Percentiles rank a stretch among this genome's conserved stretches.
phyloP scores from a whole-genome alignment of 352 stramenopile species.

The Paralagenidium karlingii region DNA sequence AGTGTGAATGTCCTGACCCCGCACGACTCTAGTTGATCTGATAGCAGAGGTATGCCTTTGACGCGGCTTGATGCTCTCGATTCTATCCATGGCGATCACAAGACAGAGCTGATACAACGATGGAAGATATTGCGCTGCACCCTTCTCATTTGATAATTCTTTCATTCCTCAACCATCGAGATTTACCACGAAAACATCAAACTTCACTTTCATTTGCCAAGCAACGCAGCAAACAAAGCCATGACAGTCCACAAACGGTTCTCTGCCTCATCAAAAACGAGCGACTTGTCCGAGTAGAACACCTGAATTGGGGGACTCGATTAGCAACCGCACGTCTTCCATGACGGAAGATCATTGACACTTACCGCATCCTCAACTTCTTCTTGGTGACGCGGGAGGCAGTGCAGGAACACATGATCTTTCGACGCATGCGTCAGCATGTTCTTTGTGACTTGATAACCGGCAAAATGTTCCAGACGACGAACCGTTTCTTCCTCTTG shows the following conservation, averaged over 20 bases:
- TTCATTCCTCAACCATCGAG: neutral
- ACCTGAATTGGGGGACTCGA: constrained; percentile 20
- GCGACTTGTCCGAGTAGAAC: constrained; percentile 92
- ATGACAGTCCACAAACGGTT: constrained; percentile 99
- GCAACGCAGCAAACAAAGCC: constrained; percentile 81
- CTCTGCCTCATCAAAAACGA: constrained; percentile 96
- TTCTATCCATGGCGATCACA: neutral
- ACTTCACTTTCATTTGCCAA: constrained; percentile 37
- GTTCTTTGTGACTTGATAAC: constrained; percentile 90
- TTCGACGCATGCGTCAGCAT: constrained; percentile 86
- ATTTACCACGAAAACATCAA: neutral
- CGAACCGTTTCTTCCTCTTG: constrained; percentile 91
- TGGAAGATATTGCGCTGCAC: neutral
- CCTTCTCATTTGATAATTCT: constrained; percentile 21
- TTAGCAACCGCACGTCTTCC: neutral
- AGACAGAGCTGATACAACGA: neutral
- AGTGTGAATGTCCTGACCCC: no score
- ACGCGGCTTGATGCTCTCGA: neutral
- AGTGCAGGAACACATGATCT: constrained; percentile 96
- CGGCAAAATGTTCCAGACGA: constrained; percentile 89
- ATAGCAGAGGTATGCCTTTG: constrained; percentile 5
- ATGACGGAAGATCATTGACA: neutral
- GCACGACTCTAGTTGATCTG: no score
- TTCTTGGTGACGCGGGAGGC: constrained; percentile 92
- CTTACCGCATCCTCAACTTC: constrained; percentile 94